Evolutionary conservation across 129 eudicot genomes (phyloP).

Genomic region (Oenanthe sinensis): DNA sequence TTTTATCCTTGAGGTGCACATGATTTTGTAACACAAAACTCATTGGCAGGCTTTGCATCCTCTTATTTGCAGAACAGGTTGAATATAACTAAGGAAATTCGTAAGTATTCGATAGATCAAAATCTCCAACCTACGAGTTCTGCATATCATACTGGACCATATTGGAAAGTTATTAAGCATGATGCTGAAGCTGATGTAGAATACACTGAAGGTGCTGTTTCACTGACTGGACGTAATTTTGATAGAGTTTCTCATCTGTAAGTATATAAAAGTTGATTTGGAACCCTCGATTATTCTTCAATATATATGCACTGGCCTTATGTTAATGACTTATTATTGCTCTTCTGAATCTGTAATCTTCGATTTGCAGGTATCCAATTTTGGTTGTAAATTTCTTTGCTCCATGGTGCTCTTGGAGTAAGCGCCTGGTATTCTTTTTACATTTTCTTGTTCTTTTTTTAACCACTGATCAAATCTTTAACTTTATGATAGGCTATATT

Average conservation of each 20-base stretch:
- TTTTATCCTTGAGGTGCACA: neutral
- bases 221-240: constrained; percentile 55
- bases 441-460: neutral
- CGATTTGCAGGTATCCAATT: constrained; percentile 53
- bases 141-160: constrained; percentile 58
- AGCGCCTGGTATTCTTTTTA: constrained; percentile 52
- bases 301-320: neutral
- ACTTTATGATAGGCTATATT: neutral
- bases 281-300: neutral
- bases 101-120: constrained; percentile 69
- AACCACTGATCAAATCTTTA: neutral
- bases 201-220: constrained; percentile 70
- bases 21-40: constrained; percentile 1
- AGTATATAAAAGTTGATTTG: constrained; percentile 24
- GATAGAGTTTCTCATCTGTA: constrained; percentile 69
- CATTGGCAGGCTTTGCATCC: constrained; percentile 22
- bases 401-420: constrained; percentile 98
- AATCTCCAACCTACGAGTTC: constrained; percentile 56
- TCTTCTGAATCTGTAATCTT: constrained; percentile 4
- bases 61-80: constrained; percentile 80
- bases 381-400: constrained; percentile 91
- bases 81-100: constrained; percentile 82
- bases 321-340: neutral
- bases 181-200: constrained; percentile 80
- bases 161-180: constrained; percentile 47